These are phyloP conservation scores for Phylloporus sp. DNA, from an alignment of 768 basidiomycete species.

Conservation along the genomic window DNA sequence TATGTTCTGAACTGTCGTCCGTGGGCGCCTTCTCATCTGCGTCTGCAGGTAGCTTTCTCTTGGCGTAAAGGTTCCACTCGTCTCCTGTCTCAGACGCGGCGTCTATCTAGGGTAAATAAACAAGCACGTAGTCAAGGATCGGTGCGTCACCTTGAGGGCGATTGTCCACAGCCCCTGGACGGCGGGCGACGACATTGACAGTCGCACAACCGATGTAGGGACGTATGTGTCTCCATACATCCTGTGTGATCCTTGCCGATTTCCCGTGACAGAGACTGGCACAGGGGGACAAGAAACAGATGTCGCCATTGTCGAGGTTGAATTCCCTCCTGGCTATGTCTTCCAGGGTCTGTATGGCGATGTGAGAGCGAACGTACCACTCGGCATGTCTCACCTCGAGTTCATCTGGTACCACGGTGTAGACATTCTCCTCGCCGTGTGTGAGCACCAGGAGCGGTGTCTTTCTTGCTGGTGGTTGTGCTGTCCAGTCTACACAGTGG, in stretches of 20 bases:
- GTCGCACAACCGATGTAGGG: conserved; percentile 24
- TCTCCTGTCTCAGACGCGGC: not conserved
- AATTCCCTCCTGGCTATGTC: conserved; percentile 20
- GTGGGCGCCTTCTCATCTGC: not conserved
- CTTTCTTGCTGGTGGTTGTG: conserved; percentile 17
- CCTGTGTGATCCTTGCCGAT: conserved; percentile 21
- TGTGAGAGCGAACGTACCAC: not conserved
- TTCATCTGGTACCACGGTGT: conserved; percentile 14
- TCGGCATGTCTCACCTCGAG: conserved; percentile 11
- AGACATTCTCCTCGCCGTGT: conserved; percentile 12
- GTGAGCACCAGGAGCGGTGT: conserved; percentile 18
- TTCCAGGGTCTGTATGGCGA: conserved; percentile 10
- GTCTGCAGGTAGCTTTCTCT: not conserved
- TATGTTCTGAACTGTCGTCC: conserved; percentile 3
- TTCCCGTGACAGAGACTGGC: conserved; percentile 16
- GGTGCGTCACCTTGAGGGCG: conserved; percentile 1
- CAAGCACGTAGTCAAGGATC: not conserved
- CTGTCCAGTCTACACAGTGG: conserved; percentile 27
- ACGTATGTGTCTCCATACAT: conserved; percentile 16
- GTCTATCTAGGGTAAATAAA: not conserved
- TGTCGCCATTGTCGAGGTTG: conserved; percentile 11
- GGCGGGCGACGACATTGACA: conserved; percentile 7
- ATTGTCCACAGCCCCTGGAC: not conserved
- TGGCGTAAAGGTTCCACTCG: not conserved
- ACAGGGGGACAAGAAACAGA: conserved; percentile 18